Conservation (phyloP, 306 rosid species). For the Citrullus mucosospermus region DNA sequence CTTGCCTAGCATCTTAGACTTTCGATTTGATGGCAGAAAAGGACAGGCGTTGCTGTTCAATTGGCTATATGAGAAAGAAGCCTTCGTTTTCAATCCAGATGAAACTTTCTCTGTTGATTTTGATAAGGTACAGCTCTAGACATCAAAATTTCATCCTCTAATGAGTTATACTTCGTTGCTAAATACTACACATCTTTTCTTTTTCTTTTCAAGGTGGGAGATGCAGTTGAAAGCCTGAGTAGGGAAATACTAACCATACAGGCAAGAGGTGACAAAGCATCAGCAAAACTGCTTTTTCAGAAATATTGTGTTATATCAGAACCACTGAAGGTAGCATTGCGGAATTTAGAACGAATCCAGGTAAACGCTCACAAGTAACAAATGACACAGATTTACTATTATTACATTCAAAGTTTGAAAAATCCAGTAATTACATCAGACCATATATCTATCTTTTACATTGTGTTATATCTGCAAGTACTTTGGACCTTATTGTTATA, state of each 20-base stretch:
- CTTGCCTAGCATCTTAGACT: constrained; percentile 18
- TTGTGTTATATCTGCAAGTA: too few relatives aligned
- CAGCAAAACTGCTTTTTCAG: constrained; percentile 62
- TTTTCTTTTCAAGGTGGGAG: constrained; percentile 43
- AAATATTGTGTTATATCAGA: constrained; percentile 40
- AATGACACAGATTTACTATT: not conserved
- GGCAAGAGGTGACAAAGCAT: constrained; percentile 83
- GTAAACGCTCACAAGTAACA: not conserved
- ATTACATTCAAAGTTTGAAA: not conserved
- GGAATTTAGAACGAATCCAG: constrained; percentile 5
- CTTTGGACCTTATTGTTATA: too few relatives aligned
- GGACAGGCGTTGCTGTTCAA: constrained; percentile 97
- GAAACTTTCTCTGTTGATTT: constrained; percentile 69
- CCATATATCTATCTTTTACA: not conserved
- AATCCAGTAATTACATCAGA: not conserved
- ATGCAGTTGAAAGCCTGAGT: constrained; percentile 74
- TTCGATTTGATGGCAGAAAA: constrained; percentile 37
- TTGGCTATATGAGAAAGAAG: constrained; percentile 76
- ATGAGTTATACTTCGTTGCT: not conserved
- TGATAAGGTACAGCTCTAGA: constrained; percentile 40
- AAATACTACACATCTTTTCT: not conserved
- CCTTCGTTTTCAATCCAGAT: constrained; percentile 48
- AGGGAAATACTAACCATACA: constrained; percentile 83
- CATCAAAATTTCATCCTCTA: not conserved
- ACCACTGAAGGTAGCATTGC: constrained; percentile 51